These are phyloP conservation scores for Starmerella sp. DNA, from an alignment of 805 yeast species.

Conservation along the genomic window DNA sequence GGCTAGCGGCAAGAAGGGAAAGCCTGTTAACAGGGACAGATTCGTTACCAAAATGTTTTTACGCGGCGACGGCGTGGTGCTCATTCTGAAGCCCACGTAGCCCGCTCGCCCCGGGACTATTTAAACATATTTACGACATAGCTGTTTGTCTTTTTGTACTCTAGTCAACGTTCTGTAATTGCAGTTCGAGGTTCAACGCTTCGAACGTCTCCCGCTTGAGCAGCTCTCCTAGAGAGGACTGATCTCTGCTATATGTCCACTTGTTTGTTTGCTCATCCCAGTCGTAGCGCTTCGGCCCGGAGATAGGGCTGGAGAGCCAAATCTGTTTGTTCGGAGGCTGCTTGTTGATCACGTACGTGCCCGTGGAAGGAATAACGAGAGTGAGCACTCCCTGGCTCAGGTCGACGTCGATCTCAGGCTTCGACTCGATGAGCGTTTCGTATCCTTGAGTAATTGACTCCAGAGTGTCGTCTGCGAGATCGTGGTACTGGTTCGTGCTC, in stretches of 20 bases:
- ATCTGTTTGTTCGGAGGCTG: constrained; percentile 97
- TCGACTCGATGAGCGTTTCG: constrained; percentile 53
- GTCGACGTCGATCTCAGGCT: constrained; percentile 62
- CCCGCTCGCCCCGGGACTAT: background rate
- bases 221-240: constrained; percentile 36
- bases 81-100: constrained; percentile 34
- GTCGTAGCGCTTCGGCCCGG: constrained; percentile 85
- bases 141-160: background rate
- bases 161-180: constrained; percentile 16
- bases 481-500: constrained; percentile 44
- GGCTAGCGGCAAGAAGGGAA: constrained; percentile 60
- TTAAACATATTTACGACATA: too few species aligned
- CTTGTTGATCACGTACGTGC: constrained; percentile 85
- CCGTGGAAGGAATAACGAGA: constrained; percentile 54
- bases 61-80: constrained; percentile 91
- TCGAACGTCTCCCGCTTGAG: constrained; percentile 40
- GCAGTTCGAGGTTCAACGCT: constrained; percentile 12
- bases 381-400: constrained; percentile 80
- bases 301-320: constrained; percentile 87
- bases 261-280: constrained; percentile 43
- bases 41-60: constrained; percentile 81
- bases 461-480: constrained; percentile 52
- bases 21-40: constrained; percentile 56
- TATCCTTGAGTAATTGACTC: constrained; percentile 56
- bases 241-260: constrained; percentile 76